A percentile compares a stretch with the other conserved stretches of the same genome.
phyloP scores from a whole-genome alignment of 805 yeast genomes.

The Osmozyma mogii region DNA sequence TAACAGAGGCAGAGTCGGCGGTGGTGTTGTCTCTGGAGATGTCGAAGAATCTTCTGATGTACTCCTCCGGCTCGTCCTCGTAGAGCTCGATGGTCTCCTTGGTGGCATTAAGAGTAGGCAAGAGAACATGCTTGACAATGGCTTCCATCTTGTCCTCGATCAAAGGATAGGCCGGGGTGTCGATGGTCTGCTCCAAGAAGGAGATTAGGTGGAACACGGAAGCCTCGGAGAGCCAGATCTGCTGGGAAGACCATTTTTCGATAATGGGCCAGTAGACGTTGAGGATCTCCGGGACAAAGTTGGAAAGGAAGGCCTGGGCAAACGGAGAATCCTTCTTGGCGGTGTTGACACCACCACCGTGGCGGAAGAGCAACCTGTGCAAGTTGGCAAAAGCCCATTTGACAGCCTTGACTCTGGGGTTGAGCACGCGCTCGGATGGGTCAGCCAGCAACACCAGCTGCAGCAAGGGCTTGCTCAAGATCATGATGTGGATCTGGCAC shows the following conservation, averaged over 20 bases:
- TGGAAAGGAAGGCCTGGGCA: slow-evolving; percentile 23
- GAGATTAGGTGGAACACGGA: slow-evolving; percentile 36
- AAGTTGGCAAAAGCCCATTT: slow-evolving; percentile 41
- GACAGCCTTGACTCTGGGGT: slow-evolving; percentile 29
- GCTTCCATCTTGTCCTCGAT: slow-evolving; percentile 34
- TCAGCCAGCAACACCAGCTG: slow-evolving; percentile 24
- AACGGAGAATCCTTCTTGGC: slow-evolving; percentile 21
- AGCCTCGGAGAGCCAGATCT: slow-evolving; percentile 33
- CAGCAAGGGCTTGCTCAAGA: slow-evolving; percentile 34
- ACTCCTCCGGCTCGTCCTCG: slow-evolving; percentile 40
- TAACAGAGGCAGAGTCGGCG: slow-evolving; percentile 43
- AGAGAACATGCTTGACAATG: slow-evolving; percentile 29
- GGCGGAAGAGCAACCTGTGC: slow-evolving; percentile 33
- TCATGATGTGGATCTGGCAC: slow-evolving; percentile 32
- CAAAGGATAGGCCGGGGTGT: slow-evolving; percentile 31
- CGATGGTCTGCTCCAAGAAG: slow-evolving; percentile 34
- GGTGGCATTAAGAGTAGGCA: slow-evolving; percentile 34
- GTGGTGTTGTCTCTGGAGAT: slow-evolving; percentile 41
- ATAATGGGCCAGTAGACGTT: slow-evolving; percentile 36
- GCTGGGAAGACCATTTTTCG: slow-evolving; percentile 32
- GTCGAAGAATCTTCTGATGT: slow-evolving; percentile 36
- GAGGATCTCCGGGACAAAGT: slow-evolving; percentile 36
- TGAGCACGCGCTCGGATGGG: slow-evolving; percentile 12
- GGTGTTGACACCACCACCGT: slow-evolving; percentile 36
- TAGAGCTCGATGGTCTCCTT: slow-evolving; percentile 33